phyloP scores from a whole-genome alignment of 345 rosid genomes.

The Rhizophora apiculata region DNA sequence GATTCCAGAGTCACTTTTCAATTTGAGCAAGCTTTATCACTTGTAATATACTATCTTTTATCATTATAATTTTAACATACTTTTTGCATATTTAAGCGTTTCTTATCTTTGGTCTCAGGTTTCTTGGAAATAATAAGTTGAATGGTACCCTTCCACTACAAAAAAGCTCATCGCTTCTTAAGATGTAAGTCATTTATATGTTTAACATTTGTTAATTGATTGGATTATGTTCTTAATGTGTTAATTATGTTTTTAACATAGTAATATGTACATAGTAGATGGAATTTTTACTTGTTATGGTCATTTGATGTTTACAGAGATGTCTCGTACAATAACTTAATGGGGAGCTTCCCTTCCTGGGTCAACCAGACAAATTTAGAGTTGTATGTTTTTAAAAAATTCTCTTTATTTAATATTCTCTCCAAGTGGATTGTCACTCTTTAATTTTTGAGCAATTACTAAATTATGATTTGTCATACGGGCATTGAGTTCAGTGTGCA shows the following conservation, averaged over 20 bases:
- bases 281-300: neutral
- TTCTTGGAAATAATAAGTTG: constrained; percentile 52
- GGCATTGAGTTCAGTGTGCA: neutral
- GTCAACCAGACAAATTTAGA: constrained; percentile 36
- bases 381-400: constrained; percentile 37
- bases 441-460: neutral
- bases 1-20: constrained; percentile 44
- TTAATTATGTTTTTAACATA: neutral
- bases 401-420: too few relatives aligned
- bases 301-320: constrained; percentile 46
- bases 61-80: neutral
- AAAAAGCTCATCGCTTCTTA: constrained; percentile 42
- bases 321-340: constrained; percentile 66
- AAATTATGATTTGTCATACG: neutral
- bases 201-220: neutral
- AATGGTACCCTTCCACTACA: constrained; percentile 49
- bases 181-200: constrained; percentile 42
- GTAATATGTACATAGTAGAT: neutral
- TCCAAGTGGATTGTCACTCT: neutral
- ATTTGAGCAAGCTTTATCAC: constrained; percentile 32
- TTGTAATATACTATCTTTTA: constrained; percentile 43
- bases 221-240: neutral
- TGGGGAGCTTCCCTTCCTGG: constrained; percentile 71
- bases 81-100: constrained; percentile 11
- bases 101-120: constrained; percentile 44